A percentile compares a stretch with the other conserved stretches of the same genome.
These are phyloP conservation scores for Lagerstroemia speciosa DNA, from an alignment of 345 rosid genomes.

Conservation along the genomic window DNA sequence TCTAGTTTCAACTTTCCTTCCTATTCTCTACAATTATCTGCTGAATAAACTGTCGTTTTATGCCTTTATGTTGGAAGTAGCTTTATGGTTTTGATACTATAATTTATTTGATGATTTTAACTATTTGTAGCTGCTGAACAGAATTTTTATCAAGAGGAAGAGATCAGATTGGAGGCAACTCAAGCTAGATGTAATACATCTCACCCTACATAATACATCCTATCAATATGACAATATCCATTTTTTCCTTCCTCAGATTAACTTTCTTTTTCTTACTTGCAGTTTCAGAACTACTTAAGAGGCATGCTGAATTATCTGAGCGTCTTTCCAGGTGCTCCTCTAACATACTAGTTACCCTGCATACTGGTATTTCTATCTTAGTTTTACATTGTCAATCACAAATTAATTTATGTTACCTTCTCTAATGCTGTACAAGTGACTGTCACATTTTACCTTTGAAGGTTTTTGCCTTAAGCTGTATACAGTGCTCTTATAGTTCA, in stretches of 20 bases:
- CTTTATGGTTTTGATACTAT: neutral
- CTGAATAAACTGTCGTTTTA: neutral
- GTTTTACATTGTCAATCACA: neutral
- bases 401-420: neutral
- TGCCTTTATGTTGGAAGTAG: neutral
- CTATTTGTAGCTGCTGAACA: conserved; percentile 14
- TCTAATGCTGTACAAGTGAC: neutral
- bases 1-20: neutral
- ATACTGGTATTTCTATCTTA: neutral
- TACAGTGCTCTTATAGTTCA: neutral
- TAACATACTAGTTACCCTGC: neutral
- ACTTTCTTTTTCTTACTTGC: conserved; percentile 17
- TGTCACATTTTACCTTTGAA: neutral
- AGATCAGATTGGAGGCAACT: conserved; percentile 54
- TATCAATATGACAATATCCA: neutral
- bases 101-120: neutral
- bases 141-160: conserved; percentile 60
- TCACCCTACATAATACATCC: neutral
- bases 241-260: conserved; percentile 9
- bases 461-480: neutral
- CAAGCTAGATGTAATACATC: conserved; percentile 57
- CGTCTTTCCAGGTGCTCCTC: conserved; percentile 59
- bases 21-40: neutral
- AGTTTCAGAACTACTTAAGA: conserved; percentile 78
- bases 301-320: conserved; percentile 71